These are phyloP conservation scores for Kodamaea fungicola DNA, from an alignment of 1,139 yeast genomes.

Conservation along the genomic window DNA sequence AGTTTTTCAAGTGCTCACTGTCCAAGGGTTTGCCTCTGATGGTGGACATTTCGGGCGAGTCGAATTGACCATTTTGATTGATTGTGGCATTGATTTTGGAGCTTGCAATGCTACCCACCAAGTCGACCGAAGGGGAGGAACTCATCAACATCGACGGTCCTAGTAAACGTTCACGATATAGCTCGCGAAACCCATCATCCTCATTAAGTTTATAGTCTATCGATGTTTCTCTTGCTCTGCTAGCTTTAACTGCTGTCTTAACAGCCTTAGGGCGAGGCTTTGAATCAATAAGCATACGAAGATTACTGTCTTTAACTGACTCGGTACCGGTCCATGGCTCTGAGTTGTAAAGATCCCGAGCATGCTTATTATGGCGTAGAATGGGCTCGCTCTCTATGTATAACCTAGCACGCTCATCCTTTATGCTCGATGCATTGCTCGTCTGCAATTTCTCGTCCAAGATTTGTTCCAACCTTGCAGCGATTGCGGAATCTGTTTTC, in stretches of 20 bases:
- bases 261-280: constrained; percentile 25
- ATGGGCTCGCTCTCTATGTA: constrained; percentile 21
- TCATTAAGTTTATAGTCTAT: constrained; percentile 56
- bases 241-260: constrained; percentile 2
- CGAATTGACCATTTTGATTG: constrained; percentile 61
- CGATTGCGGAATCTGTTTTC: constrained; percentile 12
- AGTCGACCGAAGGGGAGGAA: constrained; percentile 37
- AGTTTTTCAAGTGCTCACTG: constrained; percentile 57
- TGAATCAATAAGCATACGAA: constrained; percentile 63
- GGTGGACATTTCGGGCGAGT: constrained; percentile 39
- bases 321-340: constrained; percentile 75
- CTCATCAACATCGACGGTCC: constrained; percentile 55
- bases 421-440: constrained; percentile 4
- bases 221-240: constrained; percentile 43
- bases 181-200: constrained; percentile 56
- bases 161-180: constrained; percentile 59
- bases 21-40: constrained; percentile 64
- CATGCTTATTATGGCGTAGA: constrained; percentile 43
- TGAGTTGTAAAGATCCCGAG: constrained; percentile 48
- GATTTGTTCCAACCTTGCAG: constrained; percentile 20
- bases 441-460: constrained; percentile 16
- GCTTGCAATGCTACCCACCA: constrained; percentile 66
- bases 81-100: constrained; percentile 72
- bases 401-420: constrained; percentile 10
- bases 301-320: constrained; percentile 42